phyloP scores from a whole-genome alignment of 2,329 filamentous ascomycete species.

The Beauveria bassiana region DNA sequence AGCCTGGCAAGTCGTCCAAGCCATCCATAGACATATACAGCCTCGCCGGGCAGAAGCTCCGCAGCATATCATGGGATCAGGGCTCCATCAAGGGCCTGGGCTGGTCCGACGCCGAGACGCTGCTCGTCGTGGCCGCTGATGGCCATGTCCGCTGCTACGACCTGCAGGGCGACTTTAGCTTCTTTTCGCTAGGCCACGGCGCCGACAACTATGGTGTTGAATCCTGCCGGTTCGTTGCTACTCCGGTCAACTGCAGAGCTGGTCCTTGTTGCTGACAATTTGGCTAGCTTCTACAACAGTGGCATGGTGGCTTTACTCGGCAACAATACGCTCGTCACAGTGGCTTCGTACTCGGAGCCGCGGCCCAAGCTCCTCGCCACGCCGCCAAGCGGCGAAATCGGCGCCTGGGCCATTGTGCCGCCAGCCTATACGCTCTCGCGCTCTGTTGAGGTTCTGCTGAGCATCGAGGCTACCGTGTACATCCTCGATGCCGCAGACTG shows the following conservation, averaged over 20 bases:
- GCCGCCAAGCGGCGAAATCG: constrained; percentile 68
- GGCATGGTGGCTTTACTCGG: constrained; percentile 89
- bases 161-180: constrained; percentile 88
- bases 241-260: background rate
- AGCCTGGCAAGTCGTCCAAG: constrained; percentile 63
- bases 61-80: constrained; percentile 85
- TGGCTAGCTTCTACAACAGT: constrained; percentile 64
- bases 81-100: constrained; percentile 80
- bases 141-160: constrained; percentile 88
- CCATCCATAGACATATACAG: constrained; percentile 92
- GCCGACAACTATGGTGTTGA: constrained; percentile 82
- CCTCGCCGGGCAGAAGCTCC: constrained; percentile 80
- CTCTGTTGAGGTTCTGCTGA: constrained; percentile 86
- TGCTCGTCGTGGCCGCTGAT: constrained; percentile 81
- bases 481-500: constrained; percentile 83
- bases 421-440: constrained; percentile 83
- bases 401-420: constrained; percentile 84
- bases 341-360: constrained; percentile 86
- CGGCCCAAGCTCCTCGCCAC: constrained; percentile 74
- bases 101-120: constrained; percentile 92
- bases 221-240: constrained; percentile 56
- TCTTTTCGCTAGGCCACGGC: constrained; percentile 85
- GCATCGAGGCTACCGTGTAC: constrained; percentile 75
- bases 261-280: constrained; percentile 12
- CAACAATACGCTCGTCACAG: constrained; percentile 79